These are phyloP conservation scores for Scheffersomyces spartinae DNA, from an alignment of 805 yeast species.

Conservation along the genomic window DNA sequence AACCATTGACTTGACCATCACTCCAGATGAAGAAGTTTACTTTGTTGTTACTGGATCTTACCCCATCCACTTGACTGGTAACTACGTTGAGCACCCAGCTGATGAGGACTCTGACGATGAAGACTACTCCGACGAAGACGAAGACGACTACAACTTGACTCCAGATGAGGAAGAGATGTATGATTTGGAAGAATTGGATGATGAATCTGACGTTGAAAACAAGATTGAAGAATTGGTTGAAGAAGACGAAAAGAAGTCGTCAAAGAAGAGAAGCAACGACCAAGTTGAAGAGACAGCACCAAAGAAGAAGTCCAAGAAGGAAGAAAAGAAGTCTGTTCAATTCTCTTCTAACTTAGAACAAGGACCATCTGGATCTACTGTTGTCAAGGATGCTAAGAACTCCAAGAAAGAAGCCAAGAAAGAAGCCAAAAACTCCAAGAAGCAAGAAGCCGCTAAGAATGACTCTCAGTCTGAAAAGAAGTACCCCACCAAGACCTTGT, in stretches of 20 bases:
- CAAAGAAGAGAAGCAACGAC: slow-evolving; percentile 24
- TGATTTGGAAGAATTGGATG: slow-evolving; percentile 54
- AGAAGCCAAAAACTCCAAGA: slow-evolving; percentile 11
- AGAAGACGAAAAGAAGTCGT: slow-evolving; percentile 33
- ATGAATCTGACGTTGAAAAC: slow-evolving; percentile 58
- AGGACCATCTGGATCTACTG: slow-evolving; percentile 66
- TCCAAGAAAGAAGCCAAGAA: slow-evolving; percentile 12
- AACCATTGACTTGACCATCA: slow-evolving; percentile 77
- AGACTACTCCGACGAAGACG: slow-evolving; percentile 22
- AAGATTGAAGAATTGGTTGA: slow-evolving; percentile 67
- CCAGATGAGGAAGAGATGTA: slow-evolving; percentile 66
- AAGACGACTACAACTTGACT: slow-evolving; percentile 54
- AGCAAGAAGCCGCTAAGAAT: slow-evolving; percentile 10
- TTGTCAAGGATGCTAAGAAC: slow-evolving; percentile 13
- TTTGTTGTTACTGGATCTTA: slow-evolving; percentile 95
- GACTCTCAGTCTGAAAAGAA: slow-evolving; percentile 27
- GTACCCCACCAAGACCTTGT: slow-evolving; percentile 64
- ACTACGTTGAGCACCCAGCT: slow-evolving; percentile 92
- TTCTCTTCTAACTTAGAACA: slow-evolving; percentile 87
- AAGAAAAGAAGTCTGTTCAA: slow-evolving; percentile 65
- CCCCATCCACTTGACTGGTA: slow-evolving; percentile 86
- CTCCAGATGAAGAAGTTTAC: slow-evolving; percentile 88
- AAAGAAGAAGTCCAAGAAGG: slow-evolving; percentile 25
- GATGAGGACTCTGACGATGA: slow-evolving; percentile 54
- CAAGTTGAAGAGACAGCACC: slow-evolving; percentile 20